Evolutionary conservation across 768 basidiomycete genomes (phyloP).

Genomic region (Rhodosporidiobolus sp.): DNA sequence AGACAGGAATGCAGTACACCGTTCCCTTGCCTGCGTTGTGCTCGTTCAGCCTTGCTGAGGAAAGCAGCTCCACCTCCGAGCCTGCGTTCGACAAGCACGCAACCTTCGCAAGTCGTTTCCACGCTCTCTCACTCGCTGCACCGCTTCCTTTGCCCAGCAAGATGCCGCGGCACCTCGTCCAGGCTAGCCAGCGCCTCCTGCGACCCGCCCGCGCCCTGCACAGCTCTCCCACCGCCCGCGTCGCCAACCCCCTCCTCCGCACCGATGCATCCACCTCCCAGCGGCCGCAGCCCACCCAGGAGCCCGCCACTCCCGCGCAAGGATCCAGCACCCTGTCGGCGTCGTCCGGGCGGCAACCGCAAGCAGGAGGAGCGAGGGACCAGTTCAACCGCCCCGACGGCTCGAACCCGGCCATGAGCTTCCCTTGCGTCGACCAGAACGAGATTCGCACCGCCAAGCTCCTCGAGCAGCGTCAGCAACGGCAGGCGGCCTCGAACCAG

Average conservation of each 20-base stretch:
- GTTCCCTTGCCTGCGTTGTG: no score
- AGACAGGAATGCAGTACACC: no score
- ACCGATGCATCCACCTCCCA: background rate
- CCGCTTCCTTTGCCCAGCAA: background rate
- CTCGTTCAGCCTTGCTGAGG: no score
- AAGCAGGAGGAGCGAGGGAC: background rate
- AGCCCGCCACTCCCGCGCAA: no score
- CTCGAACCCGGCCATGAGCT: constrained; percentile 43
- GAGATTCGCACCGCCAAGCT: constrained; percentile 37
- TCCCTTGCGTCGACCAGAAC: constrained; percentile 45
- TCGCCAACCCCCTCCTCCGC: background rate
- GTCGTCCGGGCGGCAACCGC: background rate
- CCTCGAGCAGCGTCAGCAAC: constrained; percentile 25
- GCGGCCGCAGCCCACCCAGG: background rate
- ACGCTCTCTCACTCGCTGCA: background rate
- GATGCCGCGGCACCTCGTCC: background rate
- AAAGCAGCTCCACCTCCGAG: no score
- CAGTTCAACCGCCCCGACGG: constrained; percentile 16
- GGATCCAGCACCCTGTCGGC: background rate
- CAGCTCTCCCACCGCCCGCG: background rate
- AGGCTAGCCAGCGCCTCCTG: background rate
- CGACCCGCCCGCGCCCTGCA: background rate
- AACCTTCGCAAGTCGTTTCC: background rate
- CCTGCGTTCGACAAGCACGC: no score
- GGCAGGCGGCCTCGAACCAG: background rate